Conservation (phyloP, 768 basidiomycete species). For the Macrolepiota fuliginosa region DNA sequence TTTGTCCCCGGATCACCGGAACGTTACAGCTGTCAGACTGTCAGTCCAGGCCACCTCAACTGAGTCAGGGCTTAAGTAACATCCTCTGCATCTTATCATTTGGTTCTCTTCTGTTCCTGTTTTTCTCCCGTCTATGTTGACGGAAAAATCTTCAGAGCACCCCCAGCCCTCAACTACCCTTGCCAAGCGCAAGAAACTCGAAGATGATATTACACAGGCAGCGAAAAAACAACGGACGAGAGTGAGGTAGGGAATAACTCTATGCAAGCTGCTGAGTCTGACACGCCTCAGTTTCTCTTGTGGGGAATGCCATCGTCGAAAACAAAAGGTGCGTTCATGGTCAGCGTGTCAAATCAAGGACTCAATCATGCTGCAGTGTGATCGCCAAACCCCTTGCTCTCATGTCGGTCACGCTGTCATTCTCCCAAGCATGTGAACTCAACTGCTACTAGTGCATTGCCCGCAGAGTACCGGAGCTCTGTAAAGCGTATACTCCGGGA, state of each 20-base stretch:
- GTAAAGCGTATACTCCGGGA: slow-evolving; percentile 86
- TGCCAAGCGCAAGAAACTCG: slow-evolving; percentile 60
- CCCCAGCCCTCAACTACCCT: slow-evolving; percentile 26
- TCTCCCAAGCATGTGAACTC: slow-evolving; percentile 15
- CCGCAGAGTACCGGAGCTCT: slow-evolving; percentile 84
- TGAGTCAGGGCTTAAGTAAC: slow-evolving; percentile 10
- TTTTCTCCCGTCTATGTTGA: slow-evolving; percentile 22
- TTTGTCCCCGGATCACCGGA: slow-evolving; percentile 13
- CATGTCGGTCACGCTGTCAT: slow-evolving; percentile 51
- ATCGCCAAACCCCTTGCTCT: slow-evolving; percentile 81
- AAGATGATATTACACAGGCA: slow-evolving; percentile 52
- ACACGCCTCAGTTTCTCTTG: slow-evolving; percentile 64
- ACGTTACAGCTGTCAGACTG: neutral
- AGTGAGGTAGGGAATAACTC: slow-evolving; percentile 57
- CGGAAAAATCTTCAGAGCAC: slow-evolving; percentile 37
- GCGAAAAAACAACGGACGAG: slow-evolving; percentile 72
- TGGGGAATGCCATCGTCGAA: slow-evolving; percentile 84
- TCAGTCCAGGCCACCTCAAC: neutral
- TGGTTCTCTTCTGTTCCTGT: neutral
- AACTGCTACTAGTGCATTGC: slow-evolving; percentile 60
- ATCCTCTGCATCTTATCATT: neutral
- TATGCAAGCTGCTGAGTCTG: slow-evolving; percentile 14
- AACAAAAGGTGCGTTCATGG: slow-evolving; percentile 67
- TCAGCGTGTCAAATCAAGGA: slow-evolving; percentile 2
- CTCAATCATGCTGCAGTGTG: slow-evolving; percentile 52